Conservation (phyloP, 176 grass and related monocot genomes). For the Oropetium thomaeum region DNA sequence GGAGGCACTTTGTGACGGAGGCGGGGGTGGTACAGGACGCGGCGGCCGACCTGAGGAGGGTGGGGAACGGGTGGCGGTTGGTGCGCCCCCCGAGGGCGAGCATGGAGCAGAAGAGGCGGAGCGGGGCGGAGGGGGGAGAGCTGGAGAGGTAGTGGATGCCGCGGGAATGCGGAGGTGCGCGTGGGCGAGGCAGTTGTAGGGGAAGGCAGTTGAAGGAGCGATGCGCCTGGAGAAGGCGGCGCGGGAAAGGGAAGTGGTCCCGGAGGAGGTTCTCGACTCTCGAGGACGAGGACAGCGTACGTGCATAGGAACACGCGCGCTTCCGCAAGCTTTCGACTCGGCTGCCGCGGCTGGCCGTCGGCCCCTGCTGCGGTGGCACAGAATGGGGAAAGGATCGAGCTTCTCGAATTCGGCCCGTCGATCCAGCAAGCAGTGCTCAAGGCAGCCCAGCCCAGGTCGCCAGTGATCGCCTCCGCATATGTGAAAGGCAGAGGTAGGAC, state of each 20-base stretch:
- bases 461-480: no score
- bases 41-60: constrained; percentile 51
- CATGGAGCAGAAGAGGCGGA: constrained; percentile 63
- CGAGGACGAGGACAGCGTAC: constrained; percentile 24
- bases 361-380: no score
- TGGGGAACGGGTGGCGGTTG: constrained; percentile 71
- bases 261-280: constrained; percentile 46
- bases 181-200: constrained; percentile 72
- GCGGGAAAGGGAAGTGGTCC: constrained; percentile 36
- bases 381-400: no score
- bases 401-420: background rate
- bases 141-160: background rate
- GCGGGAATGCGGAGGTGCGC: constrained; percentile 37
- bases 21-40: background rate
- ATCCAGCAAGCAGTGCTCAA: no score
- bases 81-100: constrained; percentile 44
- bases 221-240: constrained; percentile 55
- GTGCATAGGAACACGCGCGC: background rate
- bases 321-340: background rate
- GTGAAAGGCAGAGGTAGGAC: no score
- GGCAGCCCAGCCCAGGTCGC: no score
- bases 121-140: constrained; percentile 14
- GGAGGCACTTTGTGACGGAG: constrained; percentile 66
- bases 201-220: constrained; percentile 70
- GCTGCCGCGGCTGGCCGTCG: no score